phyloP scores from a whole-genome alignment of 352 stramenopile genomes.

The Globisporangium cederbergense region DNA sequence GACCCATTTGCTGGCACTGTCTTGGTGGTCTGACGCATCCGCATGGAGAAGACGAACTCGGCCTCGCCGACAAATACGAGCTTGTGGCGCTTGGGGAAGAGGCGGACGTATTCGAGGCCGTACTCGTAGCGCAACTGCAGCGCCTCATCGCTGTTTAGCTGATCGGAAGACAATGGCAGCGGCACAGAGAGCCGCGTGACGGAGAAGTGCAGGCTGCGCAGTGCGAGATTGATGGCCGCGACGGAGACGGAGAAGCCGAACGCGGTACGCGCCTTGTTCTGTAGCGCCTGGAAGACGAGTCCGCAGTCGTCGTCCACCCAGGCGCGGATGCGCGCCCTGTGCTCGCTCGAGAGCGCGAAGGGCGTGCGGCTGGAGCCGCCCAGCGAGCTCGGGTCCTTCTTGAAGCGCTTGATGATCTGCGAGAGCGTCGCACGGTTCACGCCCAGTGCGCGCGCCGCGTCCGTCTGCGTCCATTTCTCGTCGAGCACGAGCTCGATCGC shows the following conservation, averaged over 20 bases:
- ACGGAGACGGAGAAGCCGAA: not conserved
- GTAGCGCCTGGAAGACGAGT: slow-evolving; percentile 15
- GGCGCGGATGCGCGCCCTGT: slow-evolving; percentile 16
- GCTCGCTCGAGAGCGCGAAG: slow-evolving; percentile 48
- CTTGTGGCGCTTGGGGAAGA: slow-evolving; percentile 1
- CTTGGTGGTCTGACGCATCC: not conserved
- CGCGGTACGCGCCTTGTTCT: not conserved
- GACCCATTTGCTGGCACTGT: too few relatives aligned
- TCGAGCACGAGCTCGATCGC: slow-evolving; percentile 35
- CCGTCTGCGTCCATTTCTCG: slow-evolving; percentile 32
- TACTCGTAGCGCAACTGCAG: not conserved
- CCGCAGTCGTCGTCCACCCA: slow-evolving; percentile 26
- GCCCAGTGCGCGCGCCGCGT: slow-evolving; percentile 47
- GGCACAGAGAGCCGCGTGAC: not conserved
- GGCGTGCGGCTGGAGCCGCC: slow-evolving; percentile 29
- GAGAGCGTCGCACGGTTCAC: slow-evolving; percentile 70
- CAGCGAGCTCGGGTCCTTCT: slow-evolving; percentile 43
- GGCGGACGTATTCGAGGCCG: not conserved
- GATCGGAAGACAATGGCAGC: not conserved
- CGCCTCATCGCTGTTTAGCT: not conserved
- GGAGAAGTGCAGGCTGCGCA: not conserved
- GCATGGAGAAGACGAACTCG: not conserved
- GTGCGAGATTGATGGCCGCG: not conserved
- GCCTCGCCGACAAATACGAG: not conserved
- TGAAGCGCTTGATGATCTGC: slow-evolving; percentile 49